Conservation (phyloP, 2,329 filamentous ascomycete species). For the Metarhizium guizhouense region DNA sequence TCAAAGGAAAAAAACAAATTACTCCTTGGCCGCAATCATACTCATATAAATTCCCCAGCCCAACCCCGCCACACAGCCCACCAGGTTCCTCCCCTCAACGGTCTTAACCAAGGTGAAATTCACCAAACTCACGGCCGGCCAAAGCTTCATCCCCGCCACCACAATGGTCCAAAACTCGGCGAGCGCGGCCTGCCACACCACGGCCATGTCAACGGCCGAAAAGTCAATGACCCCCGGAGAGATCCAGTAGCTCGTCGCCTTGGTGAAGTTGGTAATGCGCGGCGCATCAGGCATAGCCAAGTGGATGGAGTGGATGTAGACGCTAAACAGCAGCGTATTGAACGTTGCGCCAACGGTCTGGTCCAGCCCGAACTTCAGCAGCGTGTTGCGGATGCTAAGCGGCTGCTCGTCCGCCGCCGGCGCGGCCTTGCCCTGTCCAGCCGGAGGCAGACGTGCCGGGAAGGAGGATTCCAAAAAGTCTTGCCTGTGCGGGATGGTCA, state of each 20-base stretch:
- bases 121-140: conserved; percentile 60
- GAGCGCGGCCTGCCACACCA: conserved; percentile 33
- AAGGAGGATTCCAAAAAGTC: conserved; percentile 65
- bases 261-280: conserved; percentile 26
- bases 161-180: conserved; percentile 57
- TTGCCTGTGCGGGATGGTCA: conserved; percentile 45
- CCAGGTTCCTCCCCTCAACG: conserved; percentile 60
- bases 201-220: conserved; percentile 32
- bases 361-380: conserved; percentile 59
- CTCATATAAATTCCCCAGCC: conserved; percentile 71
- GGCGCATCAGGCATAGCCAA: conserved; percentile 35
- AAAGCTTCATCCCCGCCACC: conserved; percentile 58
- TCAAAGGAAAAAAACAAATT: not conserved
- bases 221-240: conserved; percentile 34
- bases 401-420: conserved; percentile 10
- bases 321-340: conserved; percentile 58
- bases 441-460: conserved; percentile 44
- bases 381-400: conserved; percentile 54
- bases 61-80: conserved; percentile 64
- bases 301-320: conserved; percentile 49
- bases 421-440: not conserved
- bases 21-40: conserved; percentile 35
- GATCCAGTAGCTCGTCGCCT: conserved; percentile 25
- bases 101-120: conserved; percentile 63
- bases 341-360: conserved; percentile 56